Conservation (phyloP, 1,139 yeast species). For the Ogataea hybrid region DNA sequence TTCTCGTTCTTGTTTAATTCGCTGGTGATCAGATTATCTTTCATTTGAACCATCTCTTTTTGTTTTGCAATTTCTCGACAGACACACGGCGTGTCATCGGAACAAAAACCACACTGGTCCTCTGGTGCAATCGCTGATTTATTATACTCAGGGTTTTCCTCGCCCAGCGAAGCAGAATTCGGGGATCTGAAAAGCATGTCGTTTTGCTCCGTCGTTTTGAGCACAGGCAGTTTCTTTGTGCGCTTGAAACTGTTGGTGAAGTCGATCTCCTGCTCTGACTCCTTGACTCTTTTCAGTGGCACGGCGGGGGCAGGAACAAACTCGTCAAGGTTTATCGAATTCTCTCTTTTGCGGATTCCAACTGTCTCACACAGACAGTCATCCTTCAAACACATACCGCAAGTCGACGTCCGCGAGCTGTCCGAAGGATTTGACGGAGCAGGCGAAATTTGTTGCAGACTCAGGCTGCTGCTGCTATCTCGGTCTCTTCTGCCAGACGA, state of each 20-base stretch:
- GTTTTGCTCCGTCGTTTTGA: slow-evolving; percentile 18
- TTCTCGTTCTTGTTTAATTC: slow-evolving; percentile 15
- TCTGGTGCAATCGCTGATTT: slow-evolving; percentile 44
- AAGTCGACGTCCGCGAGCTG: slow-evolving; percentile 37
- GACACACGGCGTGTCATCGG: slow-evolving; percentile 89
- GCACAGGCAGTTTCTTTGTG: slow-evolving; percentile 24
- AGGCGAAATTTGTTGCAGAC: slow-evolving; percentile 20
- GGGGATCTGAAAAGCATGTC: slow-evolving; percentile 25
- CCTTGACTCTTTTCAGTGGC: slow-evolving; percentile 44
- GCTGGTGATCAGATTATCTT: slow-evolving; percentile 21
- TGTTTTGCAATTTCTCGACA: slow-evolving; percentile 82
- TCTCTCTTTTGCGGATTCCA: slow-evolving; percentile 43
- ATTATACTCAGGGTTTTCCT: slow-evolving; percentile 9
- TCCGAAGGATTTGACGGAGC: slow-evolving; percentile 18
- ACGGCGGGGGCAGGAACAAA: slow-evolving; percentile 64
- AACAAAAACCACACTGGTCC: slow-evolving; percentile 89
- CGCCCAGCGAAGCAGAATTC: slow-evolving; percentile 15
- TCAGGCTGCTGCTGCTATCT: slow-evolving; percentile 21
- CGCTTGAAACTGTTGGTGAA: slow-evolving; percentile 48
- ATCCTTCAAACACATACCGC: slow-evolving; percentile 69
- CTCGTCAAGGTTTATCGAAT: slow-evolving; percentile 23
- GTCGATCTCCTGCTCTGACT: slow-evolving; percentile 44
- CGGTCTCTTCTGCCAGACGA: slow-evolving; percentile 14
- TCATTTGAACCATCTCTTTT: slow-evolving; percentile 23
- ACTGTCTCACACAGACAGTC: slow-evolving; percentile 67